phyloP scores from a whole-genome alignment of 1,284 basidiomycete genomes.

The Naganishia sp. region DNA sequence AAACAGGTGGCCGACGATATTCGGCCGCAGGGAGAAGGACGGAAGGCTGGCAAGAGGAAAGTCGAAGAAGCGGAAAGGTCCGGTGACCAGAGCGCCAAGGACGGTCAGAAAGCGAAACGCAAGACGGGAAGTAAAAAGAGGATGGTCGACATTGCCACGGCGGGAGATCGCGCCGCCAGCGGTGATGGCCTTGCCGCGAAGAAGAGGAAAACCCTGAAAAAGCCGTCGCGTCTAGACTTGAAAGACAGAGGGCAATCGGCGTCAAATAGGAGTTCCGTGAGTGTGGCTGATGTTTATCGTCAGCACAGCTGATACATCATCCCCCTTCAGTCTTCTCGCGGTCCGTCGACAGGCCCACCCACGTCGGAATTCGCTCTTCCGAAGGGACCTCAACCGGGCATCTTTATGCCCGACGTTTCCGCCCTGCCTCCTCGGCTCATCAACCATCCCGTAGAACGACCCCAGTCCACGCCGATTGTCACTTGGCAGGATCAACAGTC shows the following conservation, averaged over 20 bases:
- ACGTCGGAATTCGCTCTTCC: slow-evolving; percentile 10
- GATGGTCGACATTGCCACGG: not conserved
- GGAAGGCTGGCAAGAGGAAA: slow-evolving; percentile 4
- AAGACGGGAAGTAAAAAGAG: slow-evolving; percentile 25
- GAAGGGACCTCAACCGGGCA: slow-evolving; percentile 12
- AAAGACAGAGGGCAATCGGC: slow-evolving; percentile 11
- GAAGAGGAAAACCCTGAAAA: slow-evolving; percentile 5
- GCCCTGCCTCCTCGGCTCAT: slow-evolving; percentile 13
- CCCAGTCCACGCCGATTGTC: slow-evolving; percentile 18
- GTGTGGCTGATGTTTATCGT: not conserved
- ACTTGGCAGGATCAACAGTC: slow-evolving; percentile 21
- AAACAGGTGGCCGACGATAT: slow-evolving; percentile 26
- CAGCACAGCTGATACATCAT: not conserved
- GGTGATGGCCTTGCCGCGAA: slow-evolving; percentile 3
- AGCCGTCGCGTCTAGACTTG: slow-evolving; percentile 9
- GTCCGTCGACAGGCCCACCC: slow-evolving; percentile 18
- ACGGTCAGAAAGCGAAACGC: slow-evolving; percentile 11
- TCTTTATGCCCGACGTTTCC: slow-evolving; percentile 15
- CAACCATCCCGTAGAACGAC: slow-evolving; percentile 9
- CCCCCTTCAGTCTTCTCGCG: slow-evolving; percentile 11
- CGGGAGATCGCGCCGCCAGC: not conserved
- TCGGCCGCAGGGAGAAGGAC: slow-evolving; percentile 10
- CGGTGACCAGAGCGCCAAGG: slow-evolving; percentile 8
- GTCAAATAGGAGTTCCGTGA: slow-evolving; percentile 14
- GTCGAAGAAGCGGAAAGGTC: slow-evolving; percentile 14